phyloP scores from a whole-genome alignment of 2,329 filamentous ascomycete species.

The Penicillium nordicum region DNA sequence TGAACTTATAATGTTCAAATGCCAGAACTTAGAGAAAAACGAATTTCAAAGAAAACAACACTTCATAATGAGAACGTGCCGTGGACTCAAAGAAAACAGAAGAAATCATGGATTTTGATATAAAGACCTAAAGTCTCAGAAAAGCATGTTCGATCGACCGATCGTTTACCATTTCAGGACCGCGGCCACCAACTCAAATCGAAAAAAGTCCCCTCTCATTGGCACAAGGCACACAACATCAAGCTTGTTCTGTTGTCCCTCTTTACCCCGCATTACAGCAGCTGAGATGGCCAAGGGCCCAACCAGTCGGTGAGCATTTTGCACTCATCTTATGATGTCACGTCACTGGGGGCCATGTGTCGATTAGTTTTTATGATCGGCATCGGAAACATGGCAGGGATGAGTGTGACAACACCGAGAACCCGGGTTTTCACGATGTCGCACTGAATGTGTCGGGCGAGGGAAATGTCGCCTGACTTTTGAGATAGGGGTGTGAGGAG shows the following conservation, averaged over 20 bases:
- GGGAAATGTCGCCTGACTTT: background rate
- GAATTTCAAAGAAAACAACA: background rate
- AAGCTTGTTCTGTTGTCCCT: background rate
- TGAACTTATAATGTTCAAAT: background rate
- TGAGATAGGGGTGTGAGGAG: background rate
- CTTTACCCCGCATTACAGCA: conserved; percentile 6
- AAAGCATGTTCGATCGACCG: background rate
- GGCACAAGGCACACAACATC: background rate
- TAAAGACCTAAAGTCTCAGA: background rate
- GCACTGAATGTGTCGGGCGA: background rate
- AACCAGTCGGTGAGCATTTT: conserved; percentile 12
- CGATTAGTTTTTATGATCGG: conserved; percentile 5
- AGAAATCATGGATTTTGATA: background rate
- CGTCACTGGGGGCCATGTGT: conserved; percentile 2
- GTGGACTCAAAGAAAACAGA: background rate
- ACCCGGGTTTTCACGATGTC: background rate
- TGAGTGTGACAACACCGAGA: background rate
- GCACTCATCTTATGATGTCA: conserved; percentile 11
- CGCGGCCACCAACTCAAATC: background rate
- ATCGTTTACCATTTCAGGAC: background rate
- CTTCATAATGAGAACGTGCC: background rate
- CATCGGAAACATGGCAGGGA: conserved; percentile 1
- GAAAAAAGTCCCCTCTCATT: background rate
- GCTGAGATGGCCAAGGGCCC: background rate
- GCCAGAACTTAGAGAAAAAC: background rate